Percentiles rank a stretch among this genome's conserved stretches.
Evolutionary conservation across 305 asterid genomes (phyloP).

Genomic region (Andrographis paniculata): DNA sequence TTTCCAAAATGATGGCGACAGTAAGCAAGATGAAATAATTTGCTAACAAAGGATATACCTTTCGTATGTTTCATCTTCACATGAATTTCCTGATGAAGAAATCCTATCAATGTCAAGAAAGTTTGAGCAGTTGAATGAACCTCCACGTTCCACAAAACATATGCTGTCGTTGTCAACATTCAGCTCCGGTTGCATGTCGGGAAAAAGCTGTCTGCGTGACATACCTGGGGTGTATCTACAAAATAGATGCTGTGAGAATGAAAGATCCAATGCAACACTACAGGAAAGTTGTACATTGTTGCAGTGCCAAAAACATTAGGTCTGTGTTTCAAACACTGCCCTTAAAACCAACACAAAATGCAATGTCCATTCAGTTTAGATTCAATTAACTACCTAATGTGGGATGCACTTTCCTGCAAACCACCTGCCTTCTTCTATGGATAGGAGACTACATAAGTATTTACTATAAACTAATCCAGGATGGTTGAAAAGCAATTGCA

Average conservation of each 20-base stretch:
- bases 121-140: slow-evolving; percentile 59
- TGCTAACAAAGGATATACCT: slow-evolving; percentile 43
- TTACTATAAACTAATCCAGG: too few species aligned
- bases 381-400: too few species aligned
- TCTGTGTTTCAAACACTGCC: too few species aligned
- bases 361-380: too few species aligned
- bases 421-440: too few species aligned
- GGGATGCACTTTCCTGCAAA: too few species aligned
- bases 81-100: slow-evolving; percentile 82
- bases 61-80: slow-evolving; percentile 76
- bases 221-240: slow-evolving; percentile 55
- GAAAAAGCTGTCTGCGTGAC: slow-evolving; percentile 48
- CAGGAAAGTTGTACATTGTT: background rate
- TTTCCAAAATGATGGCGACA: too few species aligned
- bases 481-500: too few species aligned
- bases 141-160: slow-evolving; percentile 37
- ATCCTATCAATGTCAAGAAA: slow-evolving; percentile 74
- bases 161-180: slow-evolving; percentile 34
- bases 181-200: slow-evolving; percentile 33
- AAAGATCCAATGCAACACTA: background rate
- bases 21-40: too few species aligned
- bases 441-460: too few species aligned
- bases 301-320: too few species aligned
- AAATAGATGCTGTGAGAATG: slow-evolving; percentile 9
- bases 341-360: too few species aligned